Evolutionary conservation across 2,329 filamentous ascomycete genomes (phyloP), one percentile per base, ranked within the genome.

Genomic region (Trichoderma arundinaceum): DNA sequence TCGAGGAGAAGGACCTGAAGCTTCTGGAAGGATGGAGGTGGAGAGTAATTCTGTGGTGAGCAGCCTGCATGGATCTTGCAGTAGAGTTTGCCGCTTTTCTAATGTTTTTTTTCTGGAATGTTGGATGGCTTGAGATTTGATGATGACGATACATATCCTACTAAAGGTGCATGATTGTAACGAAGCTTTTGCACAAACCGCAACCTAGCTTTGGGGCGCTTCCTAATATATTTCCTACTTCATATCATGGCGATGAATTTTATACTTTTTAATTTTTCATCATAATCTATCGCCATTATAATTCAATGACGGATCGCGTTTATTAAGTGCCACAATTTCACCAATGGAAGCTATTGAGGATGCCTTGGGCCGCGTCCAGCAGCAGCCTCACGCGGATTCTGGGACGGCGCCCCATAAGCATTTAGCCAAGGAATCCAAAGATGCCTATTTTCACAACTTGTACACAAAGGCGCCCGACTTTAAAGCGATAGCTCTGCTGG

Each of bases 11-110:
- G 41, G 85, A 88, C 65, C 64, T 86, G 67, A 80, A 80, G 70
- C 49, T 81, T 13, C 73, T 87, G 17, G 77, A 80, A 39, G 84
- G 85, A 1, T 87, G 85, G 85, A 77, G 85, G 65, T 87, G 85
- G 85, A 76, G 84, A 57, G 77, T 87, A 19, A 67, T 87, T 67
- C 69, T 82, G 80, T 78, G 72, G 71, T 38, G n/a, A 52, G 22
- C 33, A 35, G 52, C 51, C 19, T 38, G 43, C 43, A 22, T 38
- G 56, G 12, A 49, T 22, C 38, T 44, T 57, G 53, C 56, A 53
- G 13, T 44, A 28, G 17, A 53, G 59, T 44, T 62, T 53, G 46
- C 22, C 48, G 35, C 35, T 53, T 43, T 62, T 38, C 43, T 64
- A 44, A 10, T 63, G 49, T n/a, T 13, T 12, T 54, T n/a, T 10